Evolutionary conservation across 2,329 filamentous ascomycete species (phyloP).

Genomic region (Alternaria burnsii): DNA sequence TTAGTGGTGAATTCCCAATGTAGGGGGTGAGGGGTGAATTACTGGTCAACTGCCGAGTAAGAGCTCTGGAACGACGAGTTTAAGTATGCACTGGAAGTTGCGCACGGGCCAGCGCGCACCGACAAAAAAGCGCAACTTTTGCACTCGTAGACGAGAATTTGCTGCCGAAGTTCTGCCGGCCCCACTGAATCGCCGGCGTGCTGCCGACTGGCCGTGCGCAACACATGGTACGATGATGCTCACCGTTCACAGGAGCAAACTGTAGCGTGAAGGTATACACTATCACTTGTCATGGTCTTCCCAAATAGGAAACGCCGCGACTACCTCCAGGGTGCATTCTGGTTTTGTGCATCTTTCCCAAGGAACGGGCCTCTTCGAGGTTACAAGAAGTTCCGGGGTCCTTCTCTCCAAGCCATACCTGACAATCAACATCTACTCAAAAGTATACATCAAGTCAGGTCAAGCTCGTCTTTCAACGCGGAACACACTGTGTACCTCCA

Average conservation of each 20-base stretch:
- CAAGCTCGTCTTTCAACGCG: too few species aligned
- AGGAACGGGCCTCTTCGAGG: too few species aligned
- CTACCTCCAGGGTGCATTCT: background rate
- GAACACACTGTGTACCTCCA: background rate
- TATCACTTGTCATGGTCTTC: background rate
- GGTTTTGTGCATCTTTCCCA: background rate
- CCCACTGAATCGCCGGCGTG: too few species aligned
- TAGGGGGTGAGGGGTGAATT: background rate
- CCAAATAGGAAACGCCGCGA: background rate
- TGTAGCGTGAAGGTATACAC: background rate
- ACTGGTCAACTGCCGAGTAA: too few species aligned
- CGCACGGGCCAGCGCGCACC: background rate
- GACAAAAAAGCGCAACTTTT: background rate
- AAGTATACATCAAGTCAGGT: background rate
- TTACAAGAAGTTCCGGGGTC: background rate
- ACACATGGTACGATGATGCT: conserved; percentile 4
- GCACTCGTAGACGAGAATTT: background rate
- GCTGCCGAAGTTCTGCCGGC: background rate
- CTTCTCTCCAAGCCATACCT: background rate
- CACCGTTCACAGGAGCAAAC: background rate
- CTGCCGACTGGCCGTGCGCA: background rate
- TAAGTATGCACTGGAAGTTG: background rate
- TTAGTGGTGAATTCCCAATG: conserved; percentile 5
- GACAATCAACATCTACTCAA: background rate
- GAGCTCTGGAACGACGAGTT: background rate